Evolutionary conservation across 2,329 filamentous ascomycete species (phyloP), one percentile per base, ranked within the genome.

Genomic region (Lachnum nothofagi): DNA sequence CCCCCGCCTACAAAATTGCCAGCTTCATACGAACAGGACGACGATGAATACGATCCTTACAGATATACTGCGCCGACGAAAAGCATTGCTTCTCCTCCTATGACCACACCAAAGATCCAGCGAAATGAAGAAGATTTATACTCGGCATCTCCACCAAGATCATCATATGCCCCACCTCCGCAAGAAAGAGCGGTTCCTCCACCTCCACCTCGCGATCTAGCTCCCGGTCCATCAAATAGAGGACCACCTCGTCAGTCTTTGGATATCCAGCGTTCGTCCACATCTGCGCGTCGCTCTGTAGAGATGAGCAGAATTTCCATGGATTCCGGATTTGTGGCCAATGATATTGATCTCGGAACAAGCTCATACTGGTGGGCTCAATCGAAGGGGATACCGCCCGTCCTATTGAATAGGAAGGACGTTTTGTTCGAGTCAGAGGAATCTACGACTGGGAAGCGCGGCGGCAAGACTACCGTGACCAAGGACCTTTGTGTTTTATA

Each of bases 401-500:
- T 81, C 2, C 80, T 97, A 52, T 87, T 95, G 64, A 83, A 82
- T 41, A 84, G 91, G 43, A 86, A 82, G 59, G 93, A 98, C 64
- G 76, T 97, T 14, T 79, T 89, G 45, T 86, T 82, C 44, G 90
- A 97, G 67, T 78, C 84, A 19, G 88, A 95, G 56, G 88, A 96
- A 64, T 82, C 83, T 1, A 83, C 78, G 5, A 79, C 84, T 12
- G 77, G 79, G 9, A 83, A 83, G 55, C 79, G 83, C 12, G 84
- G 85, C 23, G 83, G 86, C 22, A 85, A 83, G 65, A 82, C 82
- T 0, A 78, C 77, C 1, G 73, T 95, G 17, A 87, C 85, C 5
- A 91, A 91, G 57, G 83, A 91, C 51, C 77, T 96, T 35, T 93
- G 86, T 60, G 74, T 97, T n/a, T 72, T 98, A 7, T 98, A 88